Evolutionary conservation across 2,329 filamentous ascomycete species (phyloP).

Genomic region (Exophiala lecanii-corni): DNA sequence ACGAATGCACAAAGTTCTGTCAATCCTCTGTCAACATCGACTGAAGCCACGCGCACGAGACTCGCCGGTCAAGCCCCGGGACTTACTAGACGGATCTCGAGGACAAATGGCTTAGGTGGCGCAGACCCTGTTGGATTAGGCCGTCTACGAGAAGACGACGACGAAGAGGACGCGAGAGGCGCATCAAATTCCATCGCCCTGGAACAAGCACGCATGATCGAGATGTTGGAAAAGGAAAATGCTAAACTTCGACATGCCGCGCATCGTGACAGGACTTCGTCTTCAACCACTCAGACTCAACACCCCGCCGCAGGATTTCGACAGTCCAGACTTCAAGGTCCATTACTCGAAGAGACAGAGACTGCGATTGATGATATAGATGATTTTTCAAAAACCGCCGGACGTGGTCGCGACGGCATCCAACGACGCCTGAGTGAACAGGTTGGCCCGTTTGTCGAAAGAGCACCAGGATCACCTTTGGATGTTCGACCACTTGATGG

Average conservation of each 20-base stretch:
- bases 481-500: slow-evolving; percentile 44
- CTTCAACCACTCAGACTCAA: slow-evolving; percentile 34
- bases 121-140: slow-evolving; percentile 43
- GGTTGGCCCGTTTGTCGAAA: slow-evolving; percentile 39
- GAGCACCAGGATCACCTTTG: slow-evolving; percentile 32
- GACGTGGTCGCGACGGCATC: slow-evolving; percentile 35
- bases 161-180: slow-evolving; percentile 31
- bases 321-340: slow-evolving; percentile 38
- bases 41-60: slow-evolving; percentile 33
- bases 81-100: slow-evolving; percentile 75
- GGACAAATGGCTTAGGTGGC: slow-evolving; percentile 44
- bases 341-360: slow-evolving; percentile 42
- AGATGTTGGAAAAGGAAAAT: slow-evolving; percentile 45
- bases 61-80: slow-evolving; percentile 55
- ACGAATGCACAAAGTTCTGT: slow-evolving; percentile 24
- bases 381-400: slow-evolving; percentile 35
- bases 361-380: slow-evolving; percentile 42
- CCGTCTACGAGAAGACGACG: slow-evolving; percentile 46
- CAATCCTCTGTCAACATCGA: slow-evolving; percentile 31
- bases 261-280: slow-evolving; percentile 39
- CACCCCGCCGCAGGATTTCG: slow-evolving; percentile 30
- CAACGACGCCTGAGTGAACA: slow-evolving; percentile 41
- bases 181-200: slow-evolving; percentile 37
- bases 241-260: slow-evolving; percentile 43
- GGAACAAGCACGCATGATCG: slow-evolving; percentile 42